These are phyloP conservation scores for Tolypocladium pustulatum DNA, from an alignment of 2,329 filamentous ascomycete species.

Conservation along the genomic window DNA sequence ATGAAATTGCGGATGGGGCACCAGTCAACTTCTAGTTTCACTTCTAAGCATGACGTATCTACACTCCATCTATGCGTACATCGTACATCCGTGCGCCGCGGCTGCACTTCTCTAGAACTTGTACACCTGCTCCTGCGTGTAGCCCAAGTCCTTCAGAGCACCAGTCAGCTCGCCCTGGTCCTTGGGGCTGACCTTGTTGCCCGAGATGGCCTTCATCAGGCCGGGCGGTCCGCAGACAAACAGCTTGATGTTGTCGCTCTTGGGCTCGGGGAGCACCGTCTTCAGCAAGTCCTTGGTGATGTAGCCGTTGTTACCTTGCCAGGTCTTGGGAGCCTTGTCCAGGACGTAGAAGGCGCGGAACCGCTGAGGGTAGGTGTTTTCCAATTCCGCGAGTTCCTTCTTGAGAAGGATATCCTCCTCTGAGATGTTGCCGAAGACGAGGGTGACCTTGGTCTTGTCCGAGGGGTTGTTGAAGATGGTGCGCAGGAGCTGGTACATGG, in stretches of 20 bases:
- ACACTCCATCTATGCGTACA: background rate
- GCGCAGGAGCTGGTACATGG: constrained; percentile 91
- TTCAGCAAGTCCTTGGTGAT: constrained; percentile 89
- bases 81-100: background rate
- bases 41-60: background rate
- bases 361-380: constrained; percentile 90
- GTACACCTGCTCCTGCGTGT: constrained; percentile 68
- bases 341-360: constrained; percentile 94
- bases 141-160: constrained; percentile 71
- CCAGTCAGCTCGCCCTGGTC: constrained; percentile 89
- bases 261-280: constrained; percentile 87
- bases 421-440: constrained; percentile 82
- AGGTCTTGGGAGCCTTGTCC: constrained; percentile 71
- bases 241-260: constrained; percentile 85
- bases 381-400: constrained; percentile 72
- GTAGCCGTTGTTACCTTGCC: constrained; percentile 67
- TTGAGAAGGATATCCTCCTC: constrained; percentile 90
- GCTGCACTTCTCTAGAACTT: constrained; percentile 56
- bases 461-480: constrained; percentile 92
- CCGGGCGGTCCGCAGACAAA: constrained; percentile 93
- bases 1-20: background rate
- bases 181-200: constrained; percentile 78
- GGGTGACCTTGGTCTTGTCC: constrained; percentile 95
- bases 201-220: constrained; percentile 87
- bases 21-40: background rate